These are phyloP conservation scores for Boechera stricta DNA, from an alignment of 345 rosid genomes.

Conservation along the genomic window DNA sequence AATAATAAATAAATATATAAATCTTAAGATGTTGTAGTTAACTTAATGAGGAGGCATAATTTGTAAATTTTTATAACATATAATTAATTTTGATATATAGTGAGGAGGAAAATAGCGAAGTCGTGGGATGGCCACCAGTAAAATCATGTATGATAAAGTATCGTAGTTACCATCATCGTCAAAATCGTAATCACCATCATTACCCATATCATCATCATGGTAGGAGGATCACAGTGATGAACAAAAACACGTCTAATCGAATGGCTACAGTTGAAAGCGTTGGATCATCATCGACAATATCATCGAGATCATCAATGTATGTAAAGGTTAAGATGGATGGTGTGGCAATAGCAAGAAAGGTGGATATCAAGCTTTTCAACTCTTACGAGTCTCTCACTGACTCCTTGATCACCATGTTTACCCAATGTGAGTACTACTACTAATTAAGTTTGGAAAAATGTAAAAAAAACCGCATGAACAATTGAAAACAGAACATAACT, in stretches of 20 bases:
- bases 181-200: constrained; percentile 36
- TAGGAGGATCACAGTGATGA: constrained; percentile 35
- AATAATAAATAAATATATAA: no score
- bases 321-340: constrained; percentile 89
- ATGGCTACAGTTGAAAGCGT: constrained; percentile 15
- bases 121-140: constrained; percentile 86
- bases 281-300: constrained; percentile 12
- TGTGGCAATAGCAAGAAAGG: constrained; percentile 63
- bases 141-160: constrained; percentile 68
- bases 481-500: background rate
- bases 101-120: constrained; percentile 43
- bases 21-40: background rate
- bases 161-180: constrained; percentile 32
- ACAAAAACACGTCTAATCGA: constrained; percentile 24
- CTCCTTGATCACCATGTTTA: constrained; percentile 61
- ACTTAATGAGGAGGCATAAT: background rate
- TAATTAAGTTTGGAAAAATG: background rate
- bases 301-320: constrained; percentile 47
- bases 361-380: constrained; percentile 55
- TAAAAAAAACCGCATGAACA: background rate
- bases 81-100: constrained; percentile 35
- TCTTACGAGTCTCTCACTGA: constrained; percentile 55
- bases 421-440: constrained; percentile 45
- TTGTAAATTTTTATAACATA: background rate
- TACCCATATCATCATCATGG: constrained; percentile 41